A percentile compares a stretch with the other conserved stretches of the same genome.
These are phyloP conservation scores for Dendrostoma leiphaemia DNA, from an alignment of 2,329 filamentous ascomycete species.

Conservation along the genomic window DNA sequence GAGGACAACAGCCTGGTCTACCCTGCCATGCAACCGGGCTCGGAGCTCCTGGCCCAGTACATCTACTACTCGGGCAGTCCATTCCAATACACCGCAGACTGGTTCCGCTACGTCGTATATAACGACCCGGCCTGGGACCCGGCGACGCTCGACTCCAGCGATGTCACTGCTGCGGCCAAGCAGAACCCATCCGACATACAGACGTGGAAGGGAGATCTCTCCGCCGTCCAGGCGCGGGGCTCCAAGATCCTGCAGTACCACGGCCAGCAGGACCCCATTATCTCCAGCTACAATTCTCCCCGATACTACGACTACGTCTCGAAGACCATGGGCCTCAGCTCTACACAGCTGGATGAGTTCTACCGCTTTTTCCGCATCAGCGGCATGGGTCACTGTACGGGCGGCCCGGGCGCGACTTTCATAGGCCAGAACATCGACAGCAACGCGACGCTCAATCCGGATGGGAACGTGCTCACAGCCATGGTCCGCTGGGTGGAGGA, in stretches of 20 bases:
- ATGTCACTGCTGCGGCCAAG: conserved; percentile 28
- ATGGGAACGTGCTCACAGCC: conserved; percentile 42
- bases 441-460: conserved; percentile 30
- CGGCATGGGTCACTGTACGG: conserved; percentile 50
- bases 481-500: conserved; percentile 46
- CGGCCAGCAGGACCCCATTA: conserved; percentile 41
- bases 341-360: conserved; percentile 37
- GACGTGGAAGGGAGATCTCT: conserved; percentile 25
- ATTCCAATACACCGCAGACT: conserved; percentile 43
- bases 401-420: conserved; percentile 39
- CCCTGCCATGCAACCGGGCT: conserved; percentile 49
- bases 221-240: background rate
- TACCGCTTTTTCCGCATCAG: conserved; percentile 52
- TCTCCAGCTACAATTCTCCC: conserved; percentile 41
- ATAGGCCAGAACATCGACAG: conserved; percentile 27
- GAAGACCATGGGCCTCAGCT: conserved; percentile 36
- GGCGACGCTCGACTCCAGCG: conserved; percentile 32
- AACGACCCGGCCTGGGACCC: conserved; percentile 42
- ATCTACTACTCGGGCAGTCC: conserved; percentile 38
- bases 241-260: conserved; percentile 45
- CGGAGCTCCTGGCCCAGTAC: conserved; percentile 35
- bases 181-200: conserved; percentile 24
- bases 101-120: conserved; percentile 47
- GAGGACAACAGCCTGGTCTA: conserved; percentile 43
- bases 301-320: conserved; percentile 48